phyloP scores from a whole-genome alignment of 2,329 filamentous ascomycete genomes.

The Xylariales sp. region DNA sequence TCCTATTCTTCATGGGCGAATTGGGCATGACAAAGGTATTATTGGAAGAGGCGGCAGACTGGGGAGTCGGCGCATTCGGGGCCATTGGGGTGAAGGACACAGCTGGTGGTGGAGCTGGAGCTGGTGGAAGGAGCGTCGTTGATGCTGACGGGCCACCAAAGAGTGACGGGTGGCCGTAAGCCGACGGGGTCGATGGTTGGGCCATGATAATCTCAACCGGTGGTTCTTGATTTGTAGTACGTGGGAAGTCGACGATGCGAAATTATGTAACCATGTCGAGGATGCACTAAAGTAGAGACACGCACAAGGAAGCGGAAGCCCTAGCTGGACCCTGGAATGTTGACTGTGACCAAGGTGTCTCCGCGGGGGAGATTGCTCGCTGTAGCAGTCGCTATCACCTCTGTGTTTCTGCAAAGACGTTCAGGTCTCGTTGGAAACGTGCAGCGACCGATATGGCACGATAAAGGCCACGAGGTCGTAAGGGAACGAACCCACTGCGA shows the following conservation, averaged over 20 bases:
- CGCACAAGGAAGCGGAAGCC: too few relatives aligned
- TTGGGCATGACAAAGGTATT: slow-evolving; percentile 91
- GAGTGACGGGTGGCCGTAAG: slow-evolving; percentile 18
- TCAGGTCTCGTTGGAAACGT: not conserved
- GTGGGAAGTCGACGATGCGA: too few relatives aligned
- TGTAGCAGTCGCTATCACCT: too few relatives aligned
- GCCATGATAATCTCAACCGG: slow-evolving; percentile 22
- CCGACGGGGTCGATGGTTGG: slow-evolving; percentile 21
- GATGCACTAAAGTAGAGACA: too few relatives aligned
- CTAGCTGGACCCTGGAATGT: too few relatives aligned
- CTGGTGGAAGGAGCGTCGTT: slow-evolving; percentile 19
- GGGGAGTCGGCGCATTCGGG: slow-evolving; percentile 38
- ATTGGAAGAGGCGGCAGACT: slow-evolving; percentile 52
- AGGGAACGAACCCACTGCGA: not conserved
- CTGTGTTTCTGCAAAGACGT: too few relatives aligned
- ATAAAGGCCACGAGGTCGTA: not conserved
- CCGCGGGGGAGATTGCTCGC: too few relatives aligned
- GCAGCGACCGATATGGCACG: not conserved
- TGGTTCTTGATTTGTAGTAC: too few relatives aligned
- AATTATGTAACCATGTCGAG: too few relatives aligned
- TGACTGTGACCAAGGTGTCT: too few relatives aligned
- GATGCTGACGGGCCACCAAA: slow-evolving; percentile 25
- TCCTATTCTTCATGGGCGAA: slow-evolving; percentile 65
- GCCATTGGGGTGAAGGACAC: slow-evolving; percentile 27
- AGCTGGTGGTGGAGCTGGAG: slow-evolving; percentile 18